A percentile compares a stretch with the other conserved stretches of the same genome.
phyloP scores from a whole-genome alignment of 805 yeast species.

The Hanseniaspora taiwanica region DNA sequence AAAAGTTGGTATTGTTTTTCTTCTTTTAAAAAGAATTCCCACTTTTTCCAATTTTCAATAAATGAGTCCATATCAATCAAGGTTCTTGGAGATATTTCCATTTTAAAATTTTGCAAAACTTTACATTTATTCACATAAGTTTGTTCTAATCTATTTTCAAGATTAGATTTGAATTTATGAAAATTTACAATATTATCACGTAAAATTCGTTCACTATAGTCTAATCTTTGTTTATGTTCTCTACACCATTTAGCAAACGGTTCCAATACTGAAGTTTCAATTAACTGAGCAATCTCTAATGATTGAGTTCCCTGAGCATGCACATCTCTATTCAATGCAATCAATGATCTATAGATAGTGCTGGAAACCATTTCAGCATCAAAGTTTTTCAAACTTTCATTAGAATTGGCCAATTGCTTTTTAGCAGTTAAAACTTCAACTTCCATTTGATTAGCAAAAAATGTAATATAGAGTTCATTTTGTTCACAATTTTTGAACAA shows the following conservation, averaged over 20 bases:
- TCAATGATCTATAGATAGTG: constrained; percentile 48
- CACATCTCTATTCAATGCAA: constrained; percentile 42
- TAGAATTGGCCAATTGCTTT: constrained; percentile 25
- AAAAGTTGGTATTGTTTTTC: constrained; percentile 20
- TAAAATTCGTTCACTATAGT: constrained; percentile 43
- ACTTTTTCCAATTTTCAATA: constrained; percentile 18
- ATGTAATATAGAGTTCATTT: constrained; percentile 50
- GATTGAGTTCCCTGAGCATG: constrained; percentile 46
- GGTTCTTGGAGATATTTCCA: constrained; percentile 6
- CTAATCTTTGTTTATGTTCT: constrained; percentile 57
- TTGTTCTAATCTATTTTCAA: constrained; percentile 45
- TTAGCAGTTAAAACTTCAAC: constrained; percentile 56
- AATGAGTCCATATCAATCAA: constrained; percentile 14
- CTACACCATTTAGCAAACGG: constrained; percentile 68
- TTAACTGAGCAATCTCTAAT: constrained; percentile 45
- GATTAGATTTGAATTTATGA: constrained; percentile 31
- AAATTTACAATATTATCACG: constrained; percentile 38
- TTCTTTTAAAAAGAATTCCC: constrained; percentile 20
- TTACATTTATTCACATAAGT: constrained; percentile 70
- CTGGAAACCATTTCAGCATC: constrained; percentile 38
- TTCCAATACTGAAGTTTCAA: constrained; percentile 43
- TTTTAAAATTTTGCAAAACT: constrained; percentile 46
- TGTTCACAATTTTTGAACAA: constrained; percentile 53
- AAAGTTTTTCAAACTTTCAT: constrained; percentile 11
- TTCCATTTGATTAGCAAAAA: constrained; percentile 60